These are phyloP conservation scores for Zymoseptoria tritici DNA, from an alignment of 2,329 filamentous ascomycete species.

Conservation along the genomic window DNA sequence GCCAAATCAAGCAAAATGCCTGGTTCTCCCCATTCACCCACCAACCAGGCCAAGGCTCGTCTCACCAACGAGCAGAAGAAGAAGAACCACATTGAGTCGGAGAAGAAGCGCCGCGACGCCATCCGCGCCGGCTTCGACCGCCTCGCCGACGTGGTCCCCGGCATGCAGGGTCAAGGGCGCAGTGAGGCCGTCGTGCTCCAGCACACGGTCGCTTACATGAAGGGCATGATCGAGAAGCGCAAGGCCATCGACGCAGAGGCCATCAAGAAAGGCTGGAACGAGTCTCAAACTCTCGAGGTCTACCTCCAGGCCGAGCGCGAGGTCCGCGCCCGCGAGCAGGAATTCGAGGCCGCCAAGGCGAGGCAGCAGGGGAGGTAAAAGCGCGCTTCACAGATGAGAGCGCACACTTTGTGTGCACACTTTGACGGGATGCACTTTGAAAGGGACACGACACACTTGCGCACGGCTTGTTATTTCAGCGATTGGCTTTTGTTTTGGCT, in stretches of 20 bases:
- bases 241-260: background rate
- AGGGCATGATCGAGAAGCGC: constrained; percentile 32
- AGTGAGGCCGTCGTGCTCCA: constrained; percentile 80
- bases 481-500: background rate
- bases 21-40: background rate
- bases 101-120: constrained; percentile 60
- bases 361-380: background rate
- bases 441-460: background rate
- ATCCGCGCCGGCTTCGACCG: constrained; percentile 80
- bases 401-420: background rate
- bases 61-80: constrained; percentile 65
- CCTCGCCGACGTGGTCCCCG: constrained; percentile 71
- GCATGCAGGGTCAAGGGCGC: constrained; percentile 71
- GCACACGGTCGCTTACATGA: constrained; percentile 39
- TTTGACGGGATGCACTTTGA: background rate
- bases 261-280: background rate
- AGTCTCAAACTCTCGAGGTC: background rate
- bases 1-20: background rate
- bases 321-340: background rate
- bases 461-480: background rate
- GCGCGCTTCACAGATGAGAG: background rate
- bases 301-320: background rate
- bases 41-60: constrained; percentile 44
- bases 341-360: background rate
- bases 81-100: constrained; percentile 64